Evolutionary conservation across 768 basidiomycete species (phyloP), one percentile per base, ranked within the genome.

Genomic region (Amyloporia xantha): DNA sequence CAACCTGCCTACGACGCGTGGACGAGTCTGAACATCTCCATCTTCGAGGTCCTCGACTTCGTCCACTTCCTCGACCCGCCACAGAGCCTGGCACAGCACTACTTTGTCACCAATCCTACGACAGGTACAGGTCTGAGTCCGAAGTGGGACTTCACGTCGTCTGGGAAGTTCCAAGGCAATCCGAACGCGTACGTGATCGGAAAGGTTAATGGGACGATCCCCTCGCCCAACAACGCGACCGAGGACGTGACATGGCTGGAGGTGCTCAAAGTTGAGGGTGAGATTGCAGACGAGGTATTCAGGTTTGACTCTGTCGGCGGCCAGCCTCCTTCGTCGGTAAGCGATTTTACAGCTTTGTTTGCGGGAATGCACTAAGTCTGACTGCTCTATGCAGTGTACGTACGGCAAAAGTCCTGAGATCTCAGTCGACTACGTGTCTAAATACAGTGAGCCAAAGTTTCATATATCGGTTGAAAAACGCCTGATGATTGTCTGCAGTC

Each of bases 191-290:
- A 59, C 52, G 42, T 65, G 27, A 46, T 66, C 17, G 61, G 49
- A 28, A 49, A 53, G 49, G 60, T 53, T 30, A 57, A 55, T 37
- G 63, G 55, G 45, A 57, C 49, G 20, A 28, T 67, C 23, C 53
- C 64, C 7, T 51, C 64, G 37, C 66, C 67, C 21, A 53, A 36
- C n/a, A 33, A 60, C 44, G 28, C 53, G 5, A 53, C 53, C 19
- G 46, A 33, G 27, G 64, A 70, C 46, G 62, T 74, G n/a, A 60
- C 65, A 20, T 74, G 70, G 71, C 59, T 67, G 33, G 54, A 64
- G 27, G 57, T 68, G 17, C 57, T 51, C 10, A 55, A 59, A 44
- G 54, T 64, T 26, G 37, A 58, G 47, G 64, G 64, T 21, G 46
- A 49, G 13, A 50, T 64, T 20, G 63, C 64, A 30, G 51, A 55